phyloP scores from a whole-genome alignment of 768 basidiomycete species.

The Lepiota venenata region DNA sequence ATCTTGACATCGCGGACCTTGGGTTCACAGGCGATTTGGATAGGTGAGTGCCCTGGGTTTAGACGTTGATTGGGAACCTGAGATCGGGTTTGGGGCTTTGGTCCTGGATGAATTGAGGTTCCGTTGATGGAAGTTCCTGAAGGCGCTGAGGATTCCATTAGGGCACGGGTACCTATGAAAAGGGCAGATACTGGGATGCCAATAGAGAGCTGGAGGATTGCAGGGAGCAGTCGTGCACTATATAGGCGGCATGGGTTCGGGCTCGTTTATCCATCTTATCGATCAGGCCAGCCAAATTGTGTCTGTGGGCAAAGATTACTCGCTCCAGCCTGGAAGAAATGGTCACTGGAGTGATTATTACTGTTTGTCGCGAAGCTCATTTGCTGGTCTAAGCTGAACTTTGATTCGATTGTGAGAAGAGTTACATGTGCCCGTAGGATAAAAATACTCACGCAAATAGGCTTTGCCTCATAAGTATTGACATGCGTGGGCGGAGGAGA shows the following conservation, averaged over 20 bases:
- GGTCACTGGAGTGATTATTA: neutral
- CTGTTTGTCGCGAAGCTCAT: conserved; percentile 5
- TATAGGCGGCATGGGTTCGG: neutral
- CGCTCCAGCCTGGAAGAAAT: neutral
- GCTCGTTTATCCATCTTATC: neutral
- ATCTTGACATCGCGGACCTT: conserved; percentile 33
- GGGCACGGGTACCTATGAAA: neutral
- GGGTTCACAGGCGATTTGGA: conserved; percentile 22
- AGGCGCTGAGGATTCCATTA: conserved; percentile 6
- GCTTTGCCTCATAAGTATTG: neutral
- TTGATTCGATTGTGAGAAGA: conserved; percentile 6
- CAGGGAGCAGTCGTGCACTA: neutral
- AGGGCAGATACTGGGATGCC: neutral
- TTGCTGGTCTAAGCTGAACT: neutral
- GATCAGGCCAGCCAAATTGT: neutral
- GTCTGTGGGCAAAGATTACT: neutral
- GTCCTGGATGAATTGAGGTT: conserved; percentile 6
- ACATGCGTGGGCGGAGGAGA: neutral
- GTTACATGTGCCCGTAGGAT: neutral
- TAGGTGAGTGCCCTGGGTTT: conserved; percentile 16
- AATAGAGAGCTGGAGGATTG: neutral
- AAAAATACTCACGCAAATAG: conserved; percentile 2
- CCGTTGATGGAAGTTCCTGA: conserved; percentile 5
- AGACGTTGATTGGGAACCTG: conserved; percentile 8
- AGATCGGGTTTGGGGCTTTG: conserved; percentile 1